Conservation (phyloP, 2,329 filamentous ascomycete genomes). For the Penicillium brasilianum region DNA sequence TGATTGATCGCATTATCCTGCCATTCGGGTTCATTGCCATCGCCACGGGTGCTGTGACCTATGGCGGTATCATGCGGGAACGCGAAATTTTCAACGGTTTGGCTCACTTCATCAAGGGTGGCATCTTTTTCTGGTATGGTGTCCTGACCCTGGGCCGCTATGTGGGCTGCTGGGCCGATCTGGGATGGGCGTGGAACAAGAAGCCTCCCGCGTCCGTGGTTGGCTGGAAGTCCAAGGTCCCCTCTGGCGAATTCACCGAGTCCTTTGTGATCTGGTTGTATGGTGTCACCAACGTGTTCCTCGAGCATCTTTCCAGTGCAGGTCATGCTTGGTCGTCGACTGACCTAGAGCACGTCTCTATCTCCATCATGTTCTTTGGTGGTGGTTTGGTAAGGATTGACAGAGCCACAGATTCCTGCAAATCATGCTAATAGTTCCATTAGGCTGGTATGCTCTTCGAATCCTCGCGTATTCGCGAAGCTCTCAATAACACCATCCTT, state of each 20-base stretch:
- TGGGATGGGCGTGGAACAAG: conserved; percentile 95
- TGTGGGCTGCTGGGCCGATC: conserved; percentile 85
- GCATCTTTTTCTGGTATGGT: conserved; percentile 93
- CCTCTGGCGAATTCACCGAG: conserved; percentile 86
- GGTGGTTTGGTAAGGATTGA: conserved; percentile 71
- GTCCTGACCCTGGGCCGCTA: conserved; percentile 85
- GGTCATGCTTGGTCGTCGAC: conserved; percentile 73
- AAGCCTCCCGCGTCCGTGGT: conserved; percentile 65
- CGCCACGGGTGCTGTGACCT: conserved; percentile 73
- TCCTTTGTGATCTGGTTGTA: conserved; percentile 90
- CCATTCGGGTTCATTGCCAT: conserved; percentile 77
- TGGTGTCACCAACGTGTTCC: conserved; percentile 85
- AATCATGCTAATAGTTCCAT: not conserved
- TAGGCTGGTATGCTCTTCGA: conserved; percentile 85
- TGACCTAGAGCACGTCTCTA: conserved; percentile 90
- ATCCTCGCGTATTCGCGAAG: conserved; percentile 69
- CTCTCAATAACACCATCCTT: conserved; percentile 55
- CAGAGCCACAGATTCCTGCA: not conserved
- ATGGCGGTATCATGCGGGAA: conserved; percentile 80
- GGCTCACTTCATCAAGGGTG: conserved; percentile 92
- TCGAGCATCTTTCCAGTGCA: conserved; percentile 81
- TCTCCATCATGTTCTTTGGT: conserved; percentile 91
- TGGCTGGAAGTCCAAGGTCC: conserved; percentile 65
- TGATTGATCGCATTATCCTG: conserved; percentile 77
- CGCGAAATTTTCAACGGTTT: conserved; percentile 77